Evolutionary conservation across 441 rosid genomes (phyloP), one percentile per base, ranked within the genome.

Genomic region (Pelargonium citronellum): DNA sequence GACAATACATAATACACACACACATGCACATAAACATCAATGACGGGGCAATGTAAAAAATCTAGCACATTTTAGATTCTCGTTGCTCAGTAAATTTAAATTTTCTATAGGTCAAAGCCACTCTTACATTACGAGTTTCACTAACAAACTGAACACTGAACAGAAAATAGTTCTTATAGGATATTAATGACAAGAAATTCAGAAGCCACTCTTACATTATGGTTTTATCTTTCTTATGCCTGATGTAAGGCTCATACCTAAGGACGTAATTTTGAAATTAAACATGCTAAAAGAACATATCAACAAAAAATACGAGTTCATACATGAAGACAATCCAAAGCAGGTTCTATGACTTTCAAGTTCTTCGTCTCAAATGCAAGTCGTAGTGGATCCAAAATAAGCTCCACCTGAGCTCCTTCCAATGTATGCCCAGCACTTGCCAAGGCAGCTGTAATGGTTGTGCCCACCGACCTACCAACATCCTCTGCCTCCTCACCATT

Each of bases 261-360:
- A 69, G 64, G 20, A 61, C 44, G 63, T 49, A 64, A 6, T 37
- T 47, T 37, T 5, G n/a, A 69, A 58, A 30, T 30, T 30, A 30
- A 7, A 15, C 47, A 53, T 12, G 53, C 12, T 57, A 65, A 7
- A 68, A 73, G 43, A 55, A 30, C 55, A 51, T 34, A 69, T 41
- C 41, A 69, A 2, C n/a, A 67, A 37, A 55, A 70, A 76, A 30
- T 3, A 30, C 70, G 58, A 70, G 17, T 58, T 19, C 93, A 61
- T 89, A 95, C 99, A 88, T 95, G 99, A 79, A 92, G 95, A 83
- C 98, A 95, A 83, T 95, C 99, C 89, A 95, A 83, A 68, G 99
- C 98, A 82, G 95, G 88, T 80, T 95, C 98, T 66, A 91, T 73
- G 76, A 95, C 77, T 79, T 88, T 95, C 78, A 88, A 78, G 84